Evolutionary conservation across 805 yeast species (phyloP), one percentile per base, ranked within the genome.

Genomic region (Yarrowia alimentaria): DNA sequence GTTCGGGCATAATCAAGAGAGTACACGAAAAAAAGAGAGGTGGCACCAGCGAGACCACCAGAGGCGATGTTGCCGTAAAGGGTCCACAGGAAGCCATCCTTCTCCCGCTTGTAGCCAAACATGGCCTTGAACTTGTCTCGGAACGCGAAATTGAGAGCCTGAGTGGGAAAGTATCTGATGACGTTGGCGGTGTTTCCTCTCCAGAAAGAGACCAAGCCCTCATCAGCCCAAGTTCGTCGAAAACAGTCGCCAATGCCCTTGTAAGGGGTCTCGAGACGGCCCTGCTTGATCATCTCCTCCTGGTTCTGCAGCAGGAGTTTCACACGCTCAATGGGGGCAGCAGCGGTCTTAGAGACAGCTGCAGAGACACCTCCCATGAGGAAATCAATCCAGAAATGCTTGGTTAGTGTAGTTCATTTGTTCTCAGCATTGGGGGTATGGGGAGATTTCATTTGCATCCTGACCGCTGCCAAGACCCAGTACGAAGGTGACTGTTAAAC

Each of bases 171-270:
- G 83, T 90, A 89, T 80, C 97, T 86, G 78, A 89, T 83, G 71
- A 89, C 97, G 77, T 89, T 89, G 68, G 97, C 97, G 61, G 96
- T 90, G 90, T 89, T 89, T 81, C 97, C 97, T 85, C 96, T 85
- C 97, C 97, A 89, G 91, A 89, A 88, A 59, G 97, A 76, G 61
- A 75, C 78, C 59, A 85, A 67, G 82, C 97, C 97, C 79, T 89
- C 97, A 63, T 84, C 87, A 64, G 85, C 84, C 60, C 90, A 84
- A 63, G 97, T 90, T 81, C 96, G 85, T 67, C 70, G 80, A 94
- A 90, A 89, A 78, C 96, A 87, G 69, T 89, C 97, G 58, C 64
- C 75, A 60, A 89, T 90, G 85, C 97, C 97, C 61, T 75, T 80
- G 83, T 90, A 89, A 71, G 77, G 81, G 67, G 70, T 78, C 62